phyloP scores from a whole-genome alignment of 371 early-diverging fungal genomes.

The Mortierella sp. region DNA sequence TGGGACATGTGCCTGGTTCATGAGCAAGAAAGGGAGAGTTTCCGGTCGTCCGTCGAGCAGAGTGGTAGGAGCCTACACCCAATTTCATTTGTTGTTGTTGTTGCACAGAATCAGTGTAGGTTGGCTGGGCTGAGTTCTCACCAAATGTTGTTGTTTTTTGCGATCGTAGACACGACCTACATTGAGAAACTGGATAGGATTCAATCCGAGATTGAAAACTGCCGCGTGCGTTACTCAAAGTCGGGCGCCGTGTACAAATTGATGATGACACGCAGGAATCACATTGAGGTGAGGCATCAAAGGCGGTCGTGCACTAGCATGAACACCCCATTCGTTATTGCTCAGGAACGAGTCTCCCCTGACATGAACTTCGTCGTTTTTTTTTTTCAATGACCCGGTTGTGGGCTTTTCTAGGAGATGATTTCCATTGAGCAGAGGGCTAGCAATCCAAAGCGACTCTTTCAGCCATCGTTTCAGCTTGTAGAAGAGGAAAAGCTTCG shows the following conservation, averaged over 20 bases:
- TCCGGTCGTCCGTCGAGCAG: slow-evolving; percentile 43
- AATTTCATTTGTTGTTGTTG: background rate
- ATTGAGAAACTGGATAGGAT: slow-evolving; percentile 57
- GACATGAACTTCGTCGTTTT: too few relatives aligned
- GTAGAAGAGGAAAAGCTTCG: slow-evolving; percentile 90
- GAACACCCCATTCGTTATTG: too few relatives aligned
- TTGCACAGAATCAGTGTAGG: too few relatives aligned
- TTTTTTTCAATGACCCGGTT: too few relatives aligned
- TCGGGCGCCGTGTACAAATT: slow-evolving; percentile 57
- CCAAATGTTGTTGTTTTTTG: background rate
- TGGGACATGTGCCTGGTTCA: slow-evolving; percentile 30
- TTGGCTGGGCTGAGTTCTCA: background rate
- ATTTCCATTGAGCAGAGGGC: slow-evolving; percentile 89
- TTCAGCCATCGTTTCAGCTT: slow-evolving; percentile 84
- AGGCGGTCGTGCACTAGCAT: too few relatives aligned
- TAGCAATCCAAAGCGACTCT: slow-evolving; percentile 85
- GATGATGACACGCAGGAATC: slow-evolving; percentile 66
- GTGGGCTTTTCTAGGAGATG: slow-evolving; percentile 65
- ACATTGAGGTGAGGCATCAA: slow-evolving; percentile 60
- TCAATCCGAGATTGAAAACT: slow-evolving; percentile 51
- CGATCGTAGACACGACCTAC: slow-evolving; percentile 52
- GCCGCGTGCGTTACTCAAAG: slow-evolving; percentile 30
- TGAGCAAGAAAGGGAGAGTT: slow-evolving; percentile 15
- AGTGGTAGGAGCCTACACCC: slow-evolving; percentile 27
- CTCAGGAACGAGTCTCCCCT: too few relatives aligned